Base-by-base conservation (phyloP, 202 grass and related monocot genomes). In the Bolboschoenoplectus hybrid region DNA sequence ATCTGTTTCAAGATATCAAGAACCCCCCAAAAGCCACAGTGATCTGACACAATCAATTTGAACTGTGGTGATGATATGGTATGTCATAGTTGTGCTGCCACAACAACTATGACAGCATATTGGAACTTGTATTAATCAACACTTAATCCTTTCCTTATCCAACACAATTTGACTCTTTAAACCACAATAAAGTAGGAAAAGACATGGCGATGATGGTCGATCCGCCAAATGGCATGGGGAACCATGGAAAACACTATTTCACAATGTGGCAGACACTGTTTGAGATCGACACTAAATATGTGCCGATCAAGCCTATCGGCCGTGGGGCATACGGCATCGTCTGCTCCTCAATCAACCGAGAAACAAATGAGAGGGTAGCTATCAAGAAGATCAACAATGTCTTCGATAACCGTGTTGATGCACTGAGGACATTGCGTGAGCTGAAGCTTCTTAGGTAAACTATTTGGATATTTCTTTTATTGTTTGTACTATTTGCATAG, bases 261-360 rank as follows among this genome's bases (percentile, higher is more conserved):
- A 90, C 95, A 36, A 97, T 97, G 91, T 95, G 92, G 95, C 91
- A 97, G 81, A 94, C 88, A 1, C 81, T 95, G 44, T 97, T 97
- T 62, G 95, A 97, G 86, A 92, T 97, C 0, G 95, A 97, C 85
- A 95, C 88, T 4, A 97, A 95, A 73, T 97, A 97, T 50, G 88
- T 95, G 65, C 95, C 95, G 0, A 93, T 97, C 80, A 95, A 97
- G 77, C 91, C 92, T 38, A 94, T 97, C 0, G 95, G 95, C 2
- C 84, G 92, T 16, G 95, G 95, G 13, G 95, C 95, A 16, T 97
- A 97, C 6, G 91, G 95, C 17, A 88, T 93, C 7, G 95, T 97
- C 7, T 97, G 95, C 87, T 97, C 95, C 0, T 91, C 95, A 10
- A 79, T 93, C 9, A 95, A 97, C 68, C 75, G 71, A 2, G 92